These are phyloP conservation scores for Bipolaris cookei DNA, from an alignment of 2,329 filamentous ascomycete species.

Conservation along the genomic window DNA sequence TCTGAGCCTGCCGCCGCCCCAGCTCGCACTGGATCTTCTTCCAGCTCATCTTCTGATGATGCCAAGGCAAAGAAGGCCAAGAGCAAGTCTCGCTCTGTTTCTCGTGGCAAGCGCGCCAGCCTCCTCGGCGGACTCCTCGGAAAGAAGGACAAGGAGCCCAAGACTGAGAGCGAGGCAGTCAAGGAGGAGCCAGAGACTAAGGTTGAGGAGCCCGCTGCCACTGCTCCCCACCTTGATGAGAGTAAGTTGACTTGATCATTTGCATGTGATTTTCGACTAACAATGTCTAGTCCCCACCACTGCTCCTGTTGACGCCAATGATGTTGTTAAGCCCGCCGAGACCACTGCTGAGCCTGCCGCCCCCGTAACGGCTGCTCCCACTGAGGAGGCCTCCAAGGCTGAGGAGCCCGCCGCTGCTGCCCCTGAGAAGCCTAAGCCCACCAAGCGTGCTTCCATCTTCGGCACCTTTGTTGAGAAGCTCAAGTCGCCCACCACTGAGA, in stretches of 20 bases:
- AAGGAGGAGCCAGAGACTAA: constrained; percentile 44
- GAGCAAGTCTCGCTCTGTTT: constrained; percentile 66
- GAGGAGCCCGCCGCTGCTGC: constrained; percentile 50
- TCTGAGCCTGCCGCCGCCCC: constrained; percentile 29
- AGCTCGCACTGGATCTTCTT: constrained; percentile 49
- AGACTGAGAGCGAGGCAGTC: constrained; percentile 49
- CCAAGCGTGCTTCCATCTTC: constrained; percentile 88
- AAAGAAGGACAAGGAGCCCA: constrained; percentile 65
- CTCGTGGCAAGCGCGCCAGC: constrained; percentile 62
- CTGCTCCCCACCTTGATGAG: constrained; percentile 41
- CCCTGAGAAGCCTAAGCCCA: constrained; percentile 62
- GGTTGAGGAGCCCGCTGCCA: constrained; percentile 36
- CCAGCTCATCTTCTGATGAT: constrained; percentile 54
- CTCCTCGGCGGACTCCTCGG: constrained; percentile 64
- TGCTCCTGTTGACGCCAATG: constrained; percentile 45
- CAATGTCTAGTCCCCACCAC: constrained; percentile 33
- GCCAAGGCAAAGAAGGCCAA: constrained; percentile 56
- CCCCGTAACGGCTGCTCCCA: constrained; percentile 16
- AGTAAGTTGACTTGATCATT: constrained; percentile 28
- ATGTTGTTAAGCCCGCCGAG: constrained; percentile 36
- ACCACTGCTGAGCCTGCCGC: constrained; percentile 56
- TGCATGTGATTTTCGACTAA: constrained; percentile 12
- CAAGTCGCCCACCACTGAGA: constrained; percentile 61
- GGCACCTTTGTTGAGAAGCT: constrained; percentile 71
- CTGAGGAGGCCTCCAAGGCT: constrained; percentile 56